phyloP scores from a whole-genome alignment of 2,329 filamentous ascomycete species.

The Fusarium piperis region DNA sequence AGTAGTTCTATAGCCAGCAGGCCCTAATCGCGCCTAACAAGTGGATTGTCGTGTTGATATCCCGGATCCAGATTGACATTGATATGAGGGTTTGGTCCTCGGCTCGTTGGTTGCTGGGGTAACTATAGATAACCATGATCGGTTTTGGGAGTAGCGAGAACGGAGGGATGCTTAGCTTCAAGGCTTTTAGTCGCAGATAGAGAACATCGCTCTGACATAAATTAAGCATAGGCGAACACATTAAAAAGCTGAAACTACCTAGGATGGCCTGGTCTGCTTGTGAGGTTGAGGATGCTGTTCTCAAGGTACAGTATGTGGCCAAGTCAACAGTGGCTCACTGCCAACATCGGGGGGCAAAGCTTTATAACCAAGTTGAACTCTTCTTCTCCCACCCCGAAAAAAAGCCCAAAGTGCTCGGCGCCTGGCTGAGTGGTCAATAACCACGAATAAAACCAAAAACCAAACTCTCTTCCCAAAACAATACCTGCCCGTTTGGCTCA shows the following conservation, averaged over 20 bases:
- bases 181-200: rapidly evolving
- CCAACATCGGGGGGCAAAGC: neutral
- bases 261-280: neutral
- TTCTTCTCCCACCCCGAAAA: neutral
- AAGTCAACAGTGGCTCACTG: neutral
- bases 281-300: no score
- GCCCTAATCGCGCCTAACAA: neutral
- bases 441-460: neutral
- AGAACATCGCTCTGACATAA: neutral
- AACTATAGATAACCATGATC: neutral
- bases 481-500: neutral
- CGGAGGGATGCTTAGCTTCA: neutral
- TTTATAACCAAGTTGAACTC: neutral
- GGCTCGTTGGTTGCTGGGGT: neutral
- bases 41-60: neutral
- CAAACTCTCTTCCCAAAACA: neutral
- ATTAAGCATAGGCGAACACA: neutral
- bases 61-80: neutral
- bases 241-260: neutral
- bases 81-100: neutral
- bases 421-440: neutral
- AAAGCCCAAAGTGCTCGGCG: neutral
- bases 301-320: neutral
- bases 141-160: neutral
- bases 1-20: neutral